Percentiles rank a stretch among this genome's conserved stretches.
phyloP scores from a whole-genome alignment of 148 eudicot species.

The Vaccinium vitisidaea region DNA sequence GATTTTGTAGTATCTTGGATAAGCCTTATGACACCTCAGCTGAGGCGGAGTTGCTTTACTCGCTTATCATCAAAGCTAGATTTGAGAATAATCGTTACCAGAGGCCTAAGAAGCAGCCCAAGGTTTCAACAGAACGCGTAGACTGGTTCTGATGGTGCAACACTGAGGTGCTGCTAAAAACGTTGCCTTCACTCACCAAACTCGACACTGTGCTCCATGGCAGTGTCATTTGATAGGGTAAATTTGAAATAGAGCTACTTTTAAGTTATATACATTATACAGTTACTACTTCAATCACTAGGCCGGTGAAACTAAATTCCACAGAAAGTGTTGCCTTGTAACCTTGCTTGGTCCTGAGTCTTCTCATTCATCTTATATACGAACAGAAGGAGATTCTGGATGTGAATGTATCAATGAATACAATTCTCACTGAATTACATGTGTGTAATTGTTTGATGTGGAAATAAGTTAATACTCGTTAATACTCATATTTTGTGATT shows the following conservation, averaged over 20 bases:
- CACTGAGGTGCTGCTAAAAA: background rate
- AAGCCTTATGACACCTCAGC: slow-evolving; percentile 81
- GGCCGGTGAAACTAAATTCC: slow-evolving; percentile 6
- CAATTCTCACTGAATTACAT: background rate
- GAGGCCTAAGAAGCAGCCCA: slow-evolving; percentile 65
- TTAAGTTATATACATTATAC: background rate
- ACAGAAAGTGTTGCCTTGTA: background rate
- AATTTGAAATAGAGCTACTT: background rate
- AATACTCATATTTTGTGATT: background rate
- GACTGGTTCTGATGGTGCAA: slow-evolving; percentile 56
- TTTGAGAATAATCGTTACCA: slow-evolving; percentile 77
- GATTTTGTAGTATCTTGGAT: slow-evolving; percentile 53
- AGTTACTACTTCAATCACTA: too few species aligned
- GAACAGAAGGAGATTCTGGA: background rate
- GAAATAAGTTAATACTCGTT: background rate
- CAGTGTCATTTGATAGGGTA: background rate
- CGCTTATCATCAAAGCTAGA: slow-evolving; percentile 78
- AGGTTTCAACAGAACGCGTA: slow-evolving; percentile 58
- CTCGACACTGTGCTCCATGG: background rate
- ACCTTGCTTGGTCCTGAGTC: background rate
- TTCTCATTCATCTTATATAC: background rate
- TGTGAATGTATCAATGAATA: background rate
- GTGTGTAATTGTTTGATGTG: background rate
- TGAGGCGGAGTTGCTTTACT: slow-evolving; percentile 81
- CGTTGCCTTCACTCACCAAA: background rate